These are phyloP conservation scores for Heliamphora pulchella DNA, from an alignment of 179 eudicot species.

Conservation along the genomic window DNA sequence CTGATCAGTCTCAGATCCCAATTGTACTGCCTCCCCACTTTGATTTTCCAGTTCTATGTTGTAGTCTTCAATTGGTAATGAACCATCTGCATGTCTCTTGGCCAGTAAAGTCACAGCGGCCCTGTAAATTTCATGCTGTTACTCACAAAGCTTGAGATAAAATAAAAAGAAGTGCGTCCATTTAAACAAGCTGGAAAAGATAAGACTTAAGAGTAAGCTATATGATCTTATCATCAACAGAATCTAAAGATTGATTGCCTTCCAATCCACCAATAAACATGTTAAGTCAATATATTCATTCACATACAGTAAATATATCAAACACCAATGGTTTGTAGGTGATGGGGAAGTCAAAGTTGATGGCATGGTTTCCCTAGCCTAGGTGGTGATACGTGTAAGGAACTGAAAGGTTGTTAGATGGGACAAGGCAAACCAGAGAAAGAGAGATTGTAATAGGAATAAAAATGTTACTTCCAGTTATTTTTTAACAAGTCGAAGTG, in stretches of 20 bases:
- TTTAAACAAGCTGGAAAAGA: constrained; percentile 7
- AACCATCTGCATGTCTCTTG: constrained; percentile 78
- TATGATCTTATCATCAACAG: not conserved
- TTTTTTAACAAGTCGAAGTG: too few relatives aligned
- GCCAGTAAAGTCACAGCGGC: constrained; percentile 65
- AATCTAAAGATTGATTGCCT: not conserved
- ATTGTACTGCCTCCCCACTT: constrained; percentile 57
- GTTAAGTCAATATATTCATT: constrained; percentile 1
- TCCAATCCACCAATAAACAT: not conserved
- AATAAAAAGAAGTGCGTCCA: not conserved
- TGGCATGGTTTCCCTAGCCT: not conserved
- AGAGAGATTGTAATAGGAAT: not conserved
- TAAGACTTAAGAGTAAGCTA: not conserved
- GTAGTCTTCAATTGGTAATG: constrained; percentile 78
- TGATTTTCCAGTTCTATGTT: constrained; percentile 88
- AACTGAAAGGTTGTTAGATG: not conserved
- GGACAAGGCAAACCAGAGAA: not conserved
- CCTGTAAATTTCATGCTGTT: constrained; percentile 34
- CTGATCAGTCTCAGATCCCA: constrained; percentile 86
- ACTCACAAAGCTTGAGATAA: constrained; percentile 7
- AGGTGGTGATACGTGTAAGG: not conserved
- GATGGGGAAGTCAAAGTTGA: not conserved
- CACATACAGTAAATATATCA: not conserved
- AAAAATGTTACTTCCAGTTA: too few relatives aligned
- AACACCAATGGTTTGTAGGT: not conserved